These are phyloP conservation scores for Dothideomycetes sp. DNA, from an alignment of 2,329 filamentous ascomycete species.

Conservation along the genomic window DNA sequence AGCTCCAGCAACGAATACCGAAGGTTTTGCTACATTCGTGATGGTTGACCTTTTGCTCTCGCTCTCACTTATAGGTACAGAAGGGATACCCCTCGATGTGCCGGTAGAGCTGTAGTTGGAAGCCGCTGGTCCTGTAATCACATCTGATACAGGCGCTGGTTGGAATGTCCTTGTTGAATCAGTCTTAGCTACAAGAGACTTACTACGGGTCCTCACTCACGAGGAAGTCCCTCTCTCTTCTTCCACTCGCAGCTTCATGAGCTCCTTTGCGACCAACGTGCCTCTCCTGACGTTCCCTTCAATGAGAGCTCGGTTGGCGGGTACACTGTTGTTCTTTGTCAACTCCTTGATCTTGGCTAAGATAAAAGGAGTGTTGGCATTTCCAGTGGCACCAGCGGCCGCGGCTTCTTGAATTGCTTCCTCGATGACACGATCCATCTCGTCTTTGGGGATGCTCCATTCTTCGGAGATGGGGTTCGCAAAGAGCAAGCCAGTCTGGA, in stretches of 20 bases:
- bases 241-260: constrained; percentile 41
- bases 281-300: constrained; percentile 56
- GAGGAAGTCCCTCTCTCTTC: constrained; percentile 23
- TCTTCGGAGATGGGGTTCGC: constrained; percentile 76
- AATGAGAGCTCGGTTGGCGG: constrained; percentile 62
- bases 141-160: constrained; percentile 2
- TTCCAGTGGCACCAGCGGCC: constrained; percentile 57
- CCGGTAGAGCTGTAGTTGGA: constrained; percentile 12
- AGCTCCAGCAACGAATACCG: constrained; percentile 83
- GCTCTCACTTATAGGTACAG: neutral
- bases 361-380: constrained; percentile 75
- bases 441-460: constrained; percentile 54
- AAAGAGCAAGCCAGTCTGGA: constrained; percentile 73
- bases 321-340: constrained; percentile 58
- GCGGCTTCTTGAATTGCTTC: constrained; percentile 55
- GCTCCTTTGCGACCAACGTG: constrained; percentile 52
- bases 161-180: constrained; percentile 7
- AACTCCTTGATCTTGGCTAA: constrained; percentile 69
- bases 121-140: constrained; percentile 9
- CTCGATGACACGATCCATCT: constrained; percentile 61
- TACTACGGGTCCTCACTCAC: constrained; percentile 16
- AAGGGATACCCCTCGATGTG: constrained; percentile 14
- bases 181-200: constrained; percentile 2
- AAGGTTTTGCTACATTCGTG: constrained; percentile 25
- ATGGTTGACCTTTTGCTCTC: neutral